Conservation (phyloP, 2,329 filamentous ascomycete genomes). For the Fusarium pininemorale region DNA sequence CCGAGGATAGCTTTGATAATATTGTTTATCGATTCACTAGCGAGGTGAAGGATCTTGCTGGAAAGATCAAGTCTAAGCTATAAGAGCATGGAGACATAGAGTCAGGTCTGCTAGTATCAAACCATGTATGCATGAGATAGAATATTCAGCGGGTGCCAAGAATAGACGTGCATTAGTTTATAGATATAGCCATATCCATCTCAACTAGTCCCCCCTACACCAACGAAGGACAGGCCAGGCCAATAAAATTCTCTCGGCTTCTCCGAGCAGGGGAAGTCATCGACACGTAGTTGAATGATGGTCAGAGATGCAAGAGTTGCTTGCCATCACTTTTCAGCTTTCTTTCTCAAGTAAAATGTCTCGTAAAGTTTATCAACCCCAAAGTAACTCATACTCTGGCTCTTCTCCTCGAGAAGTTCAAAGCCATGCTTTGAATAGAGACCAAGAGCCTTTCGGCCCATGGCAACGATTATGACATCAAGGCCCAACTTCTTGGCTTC, state of each 20-base stretch:
- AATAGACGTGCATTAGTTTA: not conserved
- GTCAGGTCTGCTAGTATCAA: not conserved
- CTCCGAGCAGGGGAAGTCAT: no score
- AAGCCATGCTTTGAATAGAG: slow-evolving; percentile 36
- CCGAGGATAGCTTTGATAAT: slow-evolving; percentile 37
- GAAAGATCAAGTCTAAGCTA: slow-evolving; percentile 7
- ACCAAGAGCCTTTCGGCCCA: slow-evolving; percentile 16
- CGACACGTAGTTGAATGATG: not conserved
- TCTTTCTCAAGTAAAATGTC: slow-evolving; percentile 16
- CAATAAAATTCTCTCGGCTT: no score
- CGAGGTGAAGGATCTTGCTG: slow-evolving; percentile 2
- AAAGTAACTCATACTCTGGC: slow-evolving; percentile 1
- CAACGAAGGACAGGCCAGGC: no score
- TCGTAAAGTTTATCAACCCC: slow-evolving; percentile 18
- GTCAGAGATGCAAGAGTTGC: not conserved
- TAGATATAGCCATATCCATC: not conserved
- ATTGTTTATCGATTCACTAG: slow-evolving; percentile 36
- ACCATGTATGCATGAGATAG: not conserved
- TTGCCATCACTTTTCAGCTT: not conserved
- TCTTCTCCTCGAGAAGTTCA: slow-evolving; percentile 11
- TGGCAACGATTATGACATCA: slow-evolving; percentile 29
- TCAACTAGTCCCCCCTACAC: not conserved
- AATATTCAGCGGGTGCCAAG: not conserved
- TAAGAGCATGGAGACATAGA: not conserved
- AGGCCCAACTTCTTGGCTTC: slow-evolving; percentile 27